Conservation (phyloP, 257 asterid genomes). For the Paulownia fortunei region DNA sequence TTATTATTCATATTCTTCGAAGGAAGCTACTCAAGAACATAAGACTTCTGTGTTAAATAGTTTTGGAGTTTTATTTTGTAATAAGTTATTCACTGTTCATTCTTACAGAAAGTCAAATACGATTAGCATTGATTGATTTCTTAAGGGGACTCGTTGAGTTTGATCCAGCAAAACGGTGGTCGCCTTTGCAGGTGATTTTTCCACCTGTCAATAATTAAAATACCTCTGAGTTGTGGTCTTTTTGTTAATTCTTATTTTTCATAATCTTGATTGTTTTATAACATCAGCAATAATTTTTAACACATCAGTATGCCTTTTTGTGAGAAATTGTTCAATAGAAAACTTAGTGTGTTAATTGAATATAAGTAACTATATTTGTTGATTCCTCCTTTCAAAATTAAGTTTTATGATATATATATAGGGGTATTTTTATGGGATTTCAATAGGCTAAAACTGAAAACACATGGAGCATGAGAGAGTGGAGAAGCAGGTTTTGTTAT, state of each 20-base stretch:
- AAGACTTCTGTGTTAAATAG: slow-evolving; percentile 18
- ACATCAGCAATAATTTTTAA: slow-evolving; percentile 3
- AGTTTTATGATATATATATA: too few relatives aligned
- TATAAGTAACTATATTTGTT: too few relatives aligned
- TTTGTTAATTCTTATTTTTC: slow-evolving; percentile 14
- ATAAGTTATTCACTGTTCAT: slow-evolving; percentile 25
- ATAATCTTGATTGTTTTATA: slow-evolving; percentile 21
- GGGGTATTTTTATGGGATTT: too few relatives aligned
- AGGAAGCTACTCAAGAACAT: slow-evolving; percentile 20
- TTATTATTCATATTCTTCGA: slow-evolving; percentile 40
- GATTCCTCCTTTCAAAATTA: too few relatives aligned
- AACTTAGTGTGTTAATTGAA: background rate
- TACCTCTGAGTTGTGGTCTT: slow-evolving; percentile 21
- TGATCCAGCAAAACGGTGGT: slow-evolving; percentile 99
- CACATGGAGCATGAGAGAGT: too few relatives aligned
- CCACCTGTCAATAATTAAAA: slow-evolving; percentile 17
- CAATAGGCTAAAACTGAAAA: too few relatives aligned
- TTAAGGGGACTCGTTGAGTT: slow-evolving; percentile 95
- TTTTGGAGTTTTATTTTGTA: slow-evolving; percentile 27
- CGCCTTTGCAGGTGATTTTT: slow-evolving; percentile 86
- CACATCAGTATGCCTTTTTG: slow-evolving; percentile 1
- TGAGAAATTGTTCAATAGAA: background rate
- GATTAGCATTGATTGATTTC: slow-evolving; percentile 89
- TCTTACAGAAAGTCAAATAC: slow-evolving; percentile 77
- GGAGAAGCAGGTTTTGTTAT: too few relatives aligned